phyloP scores from a whole-genome alignment of 1,284 basidiomycete genomes.

The Golubevia sp. region DNA sequence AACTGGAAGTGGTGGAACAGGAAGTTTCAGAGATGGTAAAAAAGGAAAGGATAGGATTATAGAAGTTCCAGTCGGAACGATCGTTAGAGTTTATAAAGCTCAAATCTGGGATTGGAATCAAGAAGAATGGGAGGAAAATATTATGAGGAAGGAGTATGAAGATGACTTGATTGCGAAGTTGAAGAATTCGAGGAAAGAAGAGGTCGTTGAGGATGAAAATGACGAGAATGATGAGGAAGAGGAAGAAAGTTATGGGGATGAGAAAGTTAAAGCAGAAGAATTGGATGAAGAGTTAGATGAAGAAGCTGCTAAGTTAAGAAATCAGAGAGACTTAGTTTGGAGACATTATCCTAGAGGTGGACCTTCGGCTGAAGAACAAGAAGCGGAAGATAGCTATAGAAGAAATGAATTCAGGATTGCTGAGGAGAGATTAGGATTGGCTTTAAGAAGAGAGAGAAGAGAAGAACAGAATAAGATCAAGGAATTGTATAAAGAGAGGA shows the following conservation, averaged over 20 bases:
- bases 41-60: conserved; percentile 38
- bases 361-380: conserved; percentile 4
- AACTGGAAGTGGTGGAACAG: conserved; percentile 49
- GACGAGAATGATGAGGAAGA: conserved; percentile 10
- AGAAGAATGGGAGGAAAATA: conserved; percentile 19
- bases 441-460: conserved; percentile 21
- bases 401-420: conserved; percentile 41
- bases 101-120: conserved; percentile 17
- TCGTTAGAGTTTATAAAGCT: conserved; percentile 29
- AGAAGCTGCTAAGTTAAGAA: not conserved
- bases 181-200: not conserved
- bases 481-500: not conserved
- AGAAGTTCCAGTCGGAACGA: conserved; percentile 56
- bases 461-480: not conserved
- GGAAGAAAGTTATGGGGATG: conserved; percentile 21
- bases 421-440: conserved; percentile 39
- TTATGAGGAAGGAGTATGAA: conserved; percentile 23
- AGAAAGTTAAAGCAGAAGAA: conserved; percentile 12
- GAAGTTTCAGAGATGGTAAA: conserved; percentile 44
- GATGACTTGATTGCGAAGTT: conserved; percentile 21
- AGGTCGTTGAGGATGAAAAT: not conserved
- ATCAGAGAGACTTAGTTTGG: conserved; percentile 44
- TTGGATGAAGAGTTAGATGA: not conserved
- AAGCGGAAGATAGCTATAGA: conserved; percentile 44
- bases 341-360: conserved; percentile 50